Conservation (phyloP, 2,329 filamentous ascomycete species). For the Sphaerulina populicola region DNA sequence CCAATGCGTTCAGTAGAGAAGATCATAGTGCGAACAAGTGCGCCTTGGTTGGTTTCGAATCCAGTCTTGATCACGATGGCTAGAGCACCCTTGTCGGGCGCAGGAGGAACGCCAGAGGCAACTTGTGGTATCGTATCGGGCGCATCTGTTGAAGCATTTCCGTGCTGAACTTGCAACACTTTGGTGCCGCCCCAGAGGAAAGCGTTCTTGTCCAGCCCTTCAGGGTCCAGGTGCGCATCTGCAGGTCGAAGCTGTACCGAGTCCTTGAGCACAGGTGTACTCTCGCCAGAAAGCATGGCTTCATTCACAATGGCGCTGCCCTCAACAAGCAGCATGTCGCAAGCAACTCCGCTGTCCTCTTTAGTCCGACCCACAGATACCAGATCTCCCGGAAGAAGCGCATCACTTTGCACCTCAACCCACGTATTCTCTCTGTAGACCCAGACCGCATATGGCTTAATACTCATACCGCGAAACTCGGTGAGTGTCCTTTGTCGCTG, state of each 20-base stretch:
- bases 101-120: slow-evolving; percentile 66
- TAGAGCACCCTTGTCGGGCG: slow-evolving; percentile 88
- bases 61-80: slow-evolving; percentile 94
- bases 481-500: slow-evolving; percentile 90
- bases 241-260: slow-evolving; percentile 82
- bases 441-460: slow-evolving; percentile 94
- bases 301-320: slow-evolving; percentile 97
- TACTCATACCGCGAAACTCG: slow-evolving; percentile 98
- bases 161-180: slow-evolving; percentile 88
- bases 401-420: slow-evolving; percentile 81
- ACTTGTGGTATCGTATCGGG: slow-evolving; percentile 53
- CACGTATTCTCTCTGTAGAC: slow-evolving; percentile 82
- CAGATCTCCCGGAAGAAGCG: slow-evolving; percentile 84
- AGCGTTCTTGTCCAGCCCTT: slow-evolving; percentile 91
- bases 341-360: slow-evolving; percentile 93
- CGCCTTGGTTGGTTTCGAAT: slow-evolving; percentile 97
- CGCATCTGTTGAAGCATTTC: slow-evolving; percentile 63
- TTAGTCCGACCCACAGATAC: slow-evolving; percentile 89
- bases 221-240: slow-evolving; percentile 71
- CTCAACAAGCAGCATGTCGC: slow-evolving; percentile 91
- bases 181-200: slow-evolving; percentile 97
- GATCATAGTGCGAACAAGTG: slow-evolving; percentile 97
- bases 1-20: slow-evolving; percentile 98
- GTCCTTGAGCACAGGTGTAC: slow-evolving; percentile 92
- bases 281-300: slow-evolving; percentile 97